A percentile compares a stretch with the other conserved stretches of the same genome.
Conservation (phyloP, 139 green algal genomes). For the Ostreobium quekettii region DNA sequence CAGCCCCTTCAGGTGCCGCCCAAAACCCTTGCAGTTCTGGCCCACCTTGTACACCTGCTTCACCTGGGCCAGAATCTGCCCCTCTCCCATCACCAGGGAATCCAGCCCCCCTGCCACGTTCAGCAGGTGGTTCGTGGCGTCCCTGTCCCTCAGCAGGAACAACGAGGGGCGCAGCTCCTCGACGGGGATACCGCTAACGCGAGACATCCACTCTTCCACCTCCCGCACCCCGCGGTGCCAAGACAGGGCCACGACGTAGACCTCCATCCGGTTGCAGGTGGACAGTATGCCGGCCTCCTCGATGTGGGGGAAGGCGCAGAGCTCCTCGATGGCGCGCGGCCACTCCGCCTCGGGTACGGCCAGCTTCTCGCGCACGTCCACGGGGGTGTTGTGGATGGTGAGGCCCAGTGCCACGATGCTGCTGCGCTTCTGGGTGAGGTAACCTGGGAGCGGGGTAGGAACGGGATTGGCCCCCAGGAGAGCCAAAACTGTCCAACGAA, state of each 20-base stretch:
- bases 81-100: slow-evolving; percentile 97
- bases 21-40: slow-evolving; percentile 83
- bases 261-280: slow-evolving; percentile 99
- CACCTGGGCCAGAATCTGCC: slow-evolving; percentile 97
- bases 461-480: too few relatives aligned
- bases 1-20: slow-evolving; percentile 92
- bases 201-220: slow-evolving; percentile 96
- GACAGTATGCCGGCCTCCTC: slow-evolving; percentile 95
- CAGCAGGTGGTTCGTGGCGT: slow-evolving; percentile 93
- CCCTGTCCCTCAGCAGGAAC: slow-evolving; percentile 91
- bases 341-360: slow-evolving; percentile 92
- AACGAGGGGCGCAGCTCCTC: slow-evolving; percentile 89
- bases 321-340: slow-evolving; percentile 87
- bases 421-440: slow-evolving; percentile 79
- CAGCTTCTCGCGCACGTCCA: slow-evolving; percentile 96
- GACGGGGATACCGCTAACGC: slow-evolving; percentile 75
- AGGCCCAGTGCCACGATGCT: slow-evolving; percentile 94
- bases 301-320: slow-evolving; percentile 88
- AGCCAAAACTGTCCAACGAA: too few relatives aligned
- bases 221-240: slow-evolving; percentile 91
- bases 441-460: slow-evolving; percentile 80
- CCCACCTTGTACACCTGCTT: slow-evolving; percentile 90
- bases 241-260: slow-evolving; percentile 91
- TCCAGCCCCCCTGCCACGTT: slow-evolving; percentile 90
- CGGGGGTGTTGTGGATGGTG: slow-evolving; percentile 89